Evolutionary conservation across 2,329 filamentous ascomycete genomes (phyloP).

Genomic region (Fusarium virguliforme): DNA sequence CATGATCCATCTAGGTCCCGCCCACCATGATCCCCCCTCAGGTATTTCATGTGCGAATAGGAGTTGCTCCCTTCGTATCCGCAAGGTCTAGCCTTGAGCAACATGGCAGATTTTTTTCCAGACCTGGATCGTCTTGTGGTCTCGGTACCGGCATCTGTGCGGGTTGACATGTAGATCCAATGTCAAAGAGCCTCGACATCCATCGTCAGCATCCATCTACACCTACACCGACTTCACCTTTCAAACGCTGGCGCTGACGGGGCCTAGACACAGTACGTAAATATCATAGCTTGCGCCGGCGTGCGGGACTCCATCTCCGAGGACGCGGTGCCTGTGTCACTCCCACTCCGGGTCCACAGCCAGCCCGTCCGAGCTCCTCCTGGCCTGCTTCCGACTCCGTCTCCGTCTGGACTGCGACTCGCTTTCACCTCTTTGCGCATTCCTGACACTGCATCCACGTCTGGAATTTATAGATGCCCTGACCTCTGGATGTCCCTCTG

Average conservation of each 20-base stretch:
- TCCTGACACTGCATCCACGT: conserved; percentile 20
- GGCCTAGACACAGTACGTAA: conserved; percentile 1
- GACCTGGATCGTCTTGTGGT: conserved; percentile 3
- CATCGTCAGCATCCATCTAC: background rate
- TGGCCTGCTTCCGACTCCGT: conserved; percentile 38
- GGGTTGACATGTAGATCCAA: conserved; percentile 8
- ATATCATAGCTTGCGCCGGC: conserved; percentile 14
- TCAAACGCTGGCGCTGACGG: conserved; percentile 17
- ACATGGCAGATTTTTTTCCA: conserved; percentile 5
- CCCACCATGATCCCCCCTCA: conserved; percentile 22
- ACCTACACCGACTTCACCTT: conserved; percentile 10
- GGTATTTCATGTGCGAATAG: conserved; percentile 22
- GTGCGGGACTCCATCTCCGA: conserved; percentile 20
- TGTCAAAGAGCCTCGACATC: conserved; percentile 3
- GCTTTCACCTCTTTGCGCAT: conserved; percentile 27
- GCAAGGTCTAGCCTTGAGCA: conserved; percentile 14
- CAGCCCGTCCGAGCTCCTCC: conserved; percentile 41
- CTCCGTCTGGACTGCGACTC: conserved; percentile 24
- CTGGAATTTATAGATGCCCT: conserved; percentile 5
- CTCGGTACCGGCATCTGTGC: conserved; percentile 18
- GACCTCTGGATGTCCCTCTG: background rate
- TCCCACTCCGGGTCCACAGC: conserved; percentile 35
- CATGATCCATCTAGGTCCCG: conserved; percentile 12
- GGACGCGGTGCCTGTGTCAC: conserved; percentile 7
- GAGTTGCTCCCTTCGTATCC: conserved; percentile 15